Evolutionary conservation across 1,139 yeast genomes (phyloP), one percentile per base, ranked within the genome.

Genomic region (Hyphopichia burtonii): DNA sequence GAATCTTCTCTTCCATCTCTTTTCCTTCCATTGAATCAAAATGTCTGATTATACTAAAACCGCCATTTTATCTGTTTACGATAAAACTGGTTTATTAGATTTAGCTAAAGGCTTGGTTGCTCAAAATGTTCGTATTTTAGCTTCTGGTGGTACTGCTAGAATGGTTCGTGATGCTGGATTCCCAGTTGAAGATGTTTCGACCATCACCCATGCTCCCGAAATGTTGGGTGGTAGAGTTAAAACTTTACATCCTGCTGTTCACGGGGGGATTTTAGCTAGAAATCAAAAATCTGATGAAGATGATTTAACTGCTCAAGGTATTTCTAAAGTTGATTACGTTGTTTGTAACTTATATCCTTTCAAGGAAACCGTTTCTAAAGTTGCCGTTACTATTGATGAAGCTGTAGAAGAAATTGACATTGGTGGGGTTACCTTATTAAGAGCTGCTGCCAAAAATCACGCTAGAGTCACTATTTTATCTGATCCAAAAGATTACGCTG

Each of bases 361-460:
- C 82, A 90, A 91, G 73, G 96, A 93, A 72, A 93, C 99, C 39
- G 88, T 93, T 49, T 86, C 96, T 50, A 91, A 91, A 74, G 90
- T 87, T 53, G 91, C 94, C 48, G 99, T 93, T 51, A 93, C 99
- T 40, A 82, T 93, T 54, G 93, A 84, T 37, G 99, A 93, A 74
- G 99, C 99, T 14, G 97, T 93, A 42, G 99, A 93, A 74, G 98
- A 93, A 71, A 85, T 93, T 56, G 99, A 93, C 64, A 93, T 93
- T 63, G 99, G 99, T 58, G 99, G 99, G 63, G 99, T 93, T 46
- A 93, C 99, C 38, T 76, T 93, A 51, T 76, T 93, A 65, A 84
- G 99, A 69, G 99, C 99, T 40, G 99, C 99, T 46, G 99, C 99
- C 49, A 93, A 93, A 76, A 93, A 93, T 73, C 99, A 93, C 67